Conservation (phyloP, 768 basidiomycete species). For the Boletus insuetus region DNA sequence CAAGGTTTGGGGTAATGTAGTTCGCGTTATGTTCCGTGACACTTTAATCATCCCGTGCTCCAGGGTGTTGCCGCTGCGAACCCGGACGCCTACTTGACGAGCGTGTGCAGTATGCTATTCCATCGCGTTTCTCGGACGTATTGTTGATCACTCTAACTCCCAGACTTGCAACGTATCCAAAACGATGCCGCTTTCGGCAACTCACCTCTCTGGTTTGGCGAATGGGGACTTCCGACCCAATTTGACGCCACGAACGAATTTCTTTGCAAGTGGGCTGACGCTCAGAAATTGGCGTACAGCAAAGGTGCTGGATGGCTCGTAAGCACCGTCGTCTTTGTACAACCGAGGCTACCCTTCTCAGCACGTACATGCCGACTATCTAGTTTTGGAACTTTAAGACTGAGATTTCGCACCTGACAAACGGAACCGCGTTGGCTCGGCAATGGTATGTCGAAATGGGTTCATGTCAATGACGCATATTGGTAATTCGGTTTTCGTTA, state of each 20-base stretch:
- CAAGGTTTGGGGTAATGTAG: slow-evolving; percentile 55
- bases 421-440: slow-evolving; percentile 47
- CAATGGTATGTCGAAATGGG: slow-evolving; percentile 51
- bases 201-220: slow-evolving; percentile 53
- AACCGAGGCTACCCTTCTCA: neutral
- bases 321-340: slow-evolving; percentile 23
- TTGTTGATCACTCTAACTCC: neutral
- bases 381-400: slow-evolving; percentile 77
- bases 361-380: neutral
- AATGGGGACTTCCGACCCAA: slow-evolving; percentile 64
- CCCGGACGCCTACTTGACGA: slow-evolving; percentile 59
- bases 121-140: neutral
- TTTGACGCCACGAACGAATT: slow-evolving; percentile 64
- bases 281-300: slow-evolving; percentile 65
- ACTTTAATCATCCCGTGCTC: slow-evolving; percentile 3
- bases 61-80: slow-evolving; percentile 71
- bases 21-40: neutral
- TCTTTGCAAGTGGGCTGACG: slow-evolving; percentile 67
- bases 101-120: slow-evolving; percentile 61
- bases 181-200: slow-evolving; percentile 43
- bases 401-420: slow-evolving; percentile 48
- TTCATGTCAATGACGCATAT: too few species aligned
- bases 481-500: slow-evolving; percentile 18
- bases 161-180: slow-evolving; percentile 61
- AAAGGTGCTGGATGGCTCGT: slow-evolving; percentile 67